Base-by-base conservation (phyloP, 495 filamentous ascomycete genomes). In the Aspergillus saccharolyticus region DNA sequence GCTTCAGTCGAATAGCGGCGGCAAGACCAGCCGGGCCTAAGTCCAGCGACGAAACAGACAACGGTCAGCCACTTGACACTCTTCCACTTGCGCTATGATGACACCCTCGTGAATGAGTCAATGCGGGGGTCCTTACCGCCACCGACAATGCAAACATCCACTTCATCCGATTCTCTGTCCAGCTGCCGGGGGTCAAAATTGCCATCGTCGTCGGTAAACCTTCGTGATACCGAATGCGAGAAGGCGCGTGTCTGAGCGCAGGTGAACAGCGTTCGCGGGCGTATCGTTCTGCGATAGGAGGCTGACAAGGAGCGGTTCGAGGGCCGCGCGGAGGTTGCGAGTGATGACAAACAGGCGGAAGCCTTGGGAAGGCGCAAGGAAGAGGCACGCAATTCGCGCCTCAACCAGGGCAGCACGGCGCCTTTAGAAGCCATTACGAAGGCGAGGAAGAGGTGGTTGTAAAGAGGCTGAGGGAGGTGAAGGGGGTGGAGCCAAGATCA, bases 111-210 rank as follows among this genome's bases (percentile, higher is more conserved):
- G 22, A 25, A 14, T 17, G 47, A 9, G 22, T 22, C 19, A 8
- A 42, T 21, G 17, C 18, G 43, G 33, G n/a, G 47, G 44, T 45
- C 10, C 72, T 60, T 80, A 87, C 85, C 91, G 65, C 93, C 94
- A 65, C 94, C 94, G 42, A 99, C 84, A 70, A 99, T 97, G 66
- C 90, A 96, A 10, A 97, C 93, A 74, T 97, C 94, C 19, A 97
- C 94, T 69, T 96, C 74, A 63, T 97, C 94, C 52, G 82, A 88
- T 73, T 97, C 94, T 55, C 94, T 84, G 48, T 96, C 90, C 52
- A 89, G 72, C 58, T 81, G 77, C 33, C 77, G 77, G 8, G 87
- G 87, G 67, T 96, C 89, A 59, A 92, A 90, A 46, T 77, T 64
- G 10, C 87, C 85, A 56, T 88, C 78, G 28, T 77, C 72, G 42